A percentile compares a stretch with the other conserved stretches of the same genome.
Evolutionary conservation across 768 basidiomycete genomes (phyloP).

Genomic region (Lentinula boryana): DNA sequence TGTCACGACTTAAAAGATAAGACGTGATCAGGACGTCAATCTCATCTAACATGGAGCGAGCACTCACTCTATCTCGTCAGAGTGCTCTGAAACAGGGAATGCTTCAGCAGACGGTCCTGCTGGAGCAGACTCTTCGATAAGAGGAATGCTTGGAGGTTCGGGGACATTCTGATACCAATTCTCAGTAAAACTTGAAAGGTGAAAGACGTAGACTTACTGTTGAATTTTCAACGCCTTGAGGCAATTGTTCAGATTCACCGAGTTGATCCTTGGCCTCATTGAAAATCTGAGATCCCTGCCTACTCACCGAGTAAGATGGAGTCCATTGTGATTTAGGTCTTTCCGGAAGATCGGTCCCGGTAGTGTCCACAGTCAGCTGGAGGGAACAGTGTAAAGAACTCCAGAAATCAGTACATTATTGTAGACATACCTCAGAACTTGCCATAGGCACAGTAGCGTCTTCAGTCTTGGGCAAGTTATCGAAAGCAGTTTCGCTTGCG

Average conservation of each 20-base stretch:
- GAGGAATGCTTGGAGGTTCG: background rate
- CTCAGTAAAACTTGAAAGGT: background rate
- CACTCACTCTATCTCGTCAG: slow-evolving; percentile 1
- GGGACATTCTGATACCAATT: background rate
- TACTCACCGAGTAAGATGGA: slow-evolving; percentile 28
- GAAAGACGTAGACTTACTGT: background rate
- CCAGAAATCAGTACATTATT: background rate
- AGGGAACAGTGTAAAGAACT: background rate
- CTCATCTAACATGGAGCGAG: too few species aligned
- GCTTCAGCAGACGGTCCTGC: background rate
- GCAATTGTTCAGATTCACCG: slow-evolving; percentile 12
- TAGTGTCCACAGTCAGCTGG: slow-evolving; percentile 1
- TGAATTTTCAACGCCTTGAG: background rate
- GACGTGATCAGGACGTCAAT: background rate
- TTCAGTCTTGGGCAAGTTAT: background rate
- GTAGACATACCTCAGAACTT: background rate
- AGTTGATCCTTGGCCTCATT: background rate
- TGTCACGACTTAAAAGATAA: background rate
- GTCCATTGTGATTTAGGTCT: slow-evolving; percentile 28
- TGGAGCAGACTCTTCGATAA: background rate
- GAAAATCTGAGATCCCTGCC: slow-evolving; percentile 18
- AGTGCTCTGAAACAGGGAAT: background rate
- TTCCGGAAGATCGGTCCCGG: slow-evolving; percentile 9
- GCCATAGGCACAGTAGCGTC: background rate
- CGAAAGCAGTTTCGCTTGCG: background rate